phyloP scores from a whole-genome alignment of 805 yeast genomes.

The Cyberlindnera euphorbiae region DNA sequence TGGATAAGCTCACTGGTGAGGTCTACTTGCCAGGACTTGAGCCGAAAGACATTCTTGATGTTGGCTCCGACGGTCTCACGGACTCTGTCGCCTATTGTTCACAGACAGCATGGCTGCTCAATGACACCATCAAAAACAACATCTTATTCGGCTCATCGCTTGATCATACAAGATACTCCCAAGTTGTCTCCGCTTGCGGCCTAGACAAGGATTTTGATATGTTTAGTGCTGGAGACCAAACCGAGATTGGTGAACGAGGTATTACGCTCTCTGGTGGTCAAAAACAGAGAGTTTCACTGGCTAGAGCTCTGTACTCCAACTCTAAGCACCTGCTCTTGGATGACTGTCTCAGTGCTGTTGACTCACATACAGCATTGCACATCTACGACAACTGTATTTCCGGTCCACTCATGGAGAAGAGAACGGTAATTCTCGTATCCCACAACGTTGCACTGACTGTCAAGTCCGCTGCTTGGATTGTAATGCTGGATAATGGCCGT shows the following conservation, averaged over 20 bases:
- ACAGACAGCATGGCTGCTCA: constrained; percentile 70
- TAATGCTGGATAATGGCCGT: constrained; percentile 30
- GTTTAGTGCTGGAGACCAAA: constrained; percentile 67
- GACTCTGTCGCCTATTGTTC: no score
- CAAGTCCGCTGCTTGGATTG: constrained; percentile 72
- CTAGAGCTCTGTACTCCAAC: constrained; percentile 61
- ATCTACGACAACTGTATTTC: constrained; percentile 61
- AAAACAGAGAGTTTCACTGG: constrained; percentile 57
- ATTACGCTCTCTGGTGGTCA: constrained; percentile 76
- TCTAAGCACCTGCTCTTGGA: constrained; percentile 55
- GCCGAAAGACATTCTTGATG: no score
- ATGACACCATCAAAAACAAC: constrained; percentile 69
- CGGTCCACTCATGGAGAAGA: constrained; percentile 49
- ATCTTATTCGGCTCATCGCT: constrained; percentile 59
- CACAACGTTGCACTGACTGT: constrained; percentile 90
- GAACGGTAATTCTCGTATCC: constrained; percentile 58
- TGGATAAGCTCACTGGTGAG: constrained; percentile 40
- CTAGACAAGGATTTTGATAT: constrained; percentile 55
- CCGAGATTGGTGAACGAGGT: constrained; percentile 83
- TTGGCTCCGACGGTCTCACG: no score
- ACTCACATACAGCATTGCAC: constrained; percentile 71
- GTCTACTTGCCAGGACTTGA: no score
- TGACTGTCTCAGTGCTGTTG: constrained; percentile 67
- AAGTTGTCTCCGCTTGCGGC: constrained; percentile 59
- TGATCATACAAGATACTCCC: constrained; percentile 46